Conservation (phyloP, 2,329 filamentous ascomycete genomes). For the Fusarium pseudonygamai region DNA sequence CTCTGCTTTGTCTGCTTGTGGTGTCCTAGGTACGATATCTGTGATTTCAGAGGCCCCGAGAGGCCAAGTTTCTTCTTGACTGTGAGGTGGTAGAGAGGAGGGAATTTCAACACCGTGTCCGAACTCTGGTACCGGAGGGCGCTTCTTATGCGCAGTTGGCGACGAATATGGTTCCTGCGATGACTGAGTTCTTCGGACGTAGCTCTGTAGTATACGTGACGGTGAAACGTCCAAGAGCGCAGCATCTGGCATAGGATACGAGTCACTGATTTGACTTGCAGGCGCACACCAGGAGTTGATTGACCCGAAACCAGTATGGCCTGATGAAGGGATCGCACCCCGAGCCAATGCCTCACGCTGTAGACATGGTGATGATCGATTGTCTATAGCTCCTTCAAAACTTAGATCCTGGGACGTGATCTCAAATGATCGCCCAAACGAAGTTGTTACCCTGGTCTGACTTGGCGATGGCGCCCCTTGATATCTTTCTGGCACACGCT, state of each 20-base stretch:
- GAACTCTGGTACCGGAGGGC: not conserved
- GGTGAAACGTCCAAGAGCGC: slow-evolving; percentile 53
- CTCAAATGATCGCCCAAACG: slow-evolving; percentile 38
- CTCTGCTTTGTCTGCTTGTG: not conserved
- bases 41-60: not conserved
- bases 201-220: slow-evolving; percentile 60
- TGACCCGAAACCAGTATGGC: slow-evolving; percentile 20
- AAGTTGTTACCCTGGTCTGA: slow-evolving; percentile 14
- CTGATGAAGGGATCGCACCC: slow-evolving; percentile 6
- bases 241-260: slow-evolving; percentile 54
- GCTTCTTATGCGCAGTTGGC: slow-evolving; percentile 7
- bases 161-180: slow-evolving; percentile 38
- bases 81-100: slow-evolving; percentile 40
- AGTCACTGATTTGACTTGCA: slow-evolving; percentile 65
- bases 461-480: slow-evolving; percentile 13
- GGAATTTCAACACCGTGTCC: slow-evolving; percentile 24
- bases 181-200: slow-evolving; percentile 48
- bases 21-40: slow-evolving; percentile 43
- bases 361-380: slow-evolving; percentile 50
- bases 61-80: slow-evolving; percentile 12
- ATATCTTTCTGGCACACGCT: not conserved
- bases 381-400: slow-evolving; percentile 57
- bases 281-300: slow-evolving; percentile 54
- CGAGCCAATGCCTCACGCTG: not conserved
- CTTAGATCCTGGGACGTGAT: slow-evolving; percentile 54